Conservation (phyloP, 306 rosid species). For the Adenanthera pavonina region DNA sequence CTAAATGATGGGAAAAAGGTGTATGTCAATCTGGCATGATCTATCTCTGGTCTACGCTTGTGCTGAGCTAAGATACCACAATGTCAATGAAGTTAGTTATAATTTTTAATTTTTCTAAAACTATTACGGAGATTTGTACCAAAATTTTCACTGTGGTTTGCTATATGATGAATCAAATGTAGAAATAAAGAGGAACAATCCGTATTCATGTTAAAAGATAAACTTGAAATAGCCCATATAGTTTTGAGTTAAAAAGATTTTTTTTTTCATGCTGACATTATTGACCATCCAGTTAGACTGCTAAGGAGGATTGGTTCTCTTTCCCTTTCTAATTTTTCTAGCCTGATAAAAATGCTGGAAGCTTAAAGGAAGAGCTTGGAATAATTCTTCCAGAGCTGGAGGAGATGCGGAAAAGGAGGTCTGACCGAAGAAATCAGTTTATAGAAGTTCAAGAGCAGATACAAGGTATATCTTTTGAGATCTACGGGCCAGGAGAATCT, state of each 20-base stretch:
- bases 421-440: constrained; percentile 76
- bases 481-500: constrained; percentile 60
- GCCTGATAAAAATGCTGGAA: constrained; percentile 81
- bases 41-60: neutral
- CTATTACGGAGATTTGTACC: constrained; percentile 12
- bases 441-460: constrained; percentile 72
- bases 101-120: neutral
- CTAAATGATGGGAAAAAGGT: neutral
- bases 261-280: neutral
- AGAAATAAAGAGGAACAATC: constrained; percentile 24
- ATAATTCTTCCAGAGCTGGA: constrained; percentile 86
- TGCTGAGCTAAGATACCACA: neutral
- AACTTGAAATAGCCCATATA: neutral
- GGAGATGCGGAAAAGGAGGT: constrained; percentile 83
- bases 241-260: neutral
- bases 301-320: constrained; percentile 29
- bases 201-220: neutral
- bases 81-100: neutral
- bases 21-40: neutral
- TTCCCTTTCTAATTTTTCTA: constrained; percentile 35
- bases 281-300: constrained; percentile 18
- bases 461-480: constrained; percentile 67
- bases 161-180: constrained; percentile 4
- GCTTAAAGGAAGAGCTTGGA: constrained; percentile 86
- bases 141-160: constrained; percentile 1